Evolutionary conservation across 352 stramenopile genomes (phyloP).

Genomic region (Phytophthora palmivora): DNA sequence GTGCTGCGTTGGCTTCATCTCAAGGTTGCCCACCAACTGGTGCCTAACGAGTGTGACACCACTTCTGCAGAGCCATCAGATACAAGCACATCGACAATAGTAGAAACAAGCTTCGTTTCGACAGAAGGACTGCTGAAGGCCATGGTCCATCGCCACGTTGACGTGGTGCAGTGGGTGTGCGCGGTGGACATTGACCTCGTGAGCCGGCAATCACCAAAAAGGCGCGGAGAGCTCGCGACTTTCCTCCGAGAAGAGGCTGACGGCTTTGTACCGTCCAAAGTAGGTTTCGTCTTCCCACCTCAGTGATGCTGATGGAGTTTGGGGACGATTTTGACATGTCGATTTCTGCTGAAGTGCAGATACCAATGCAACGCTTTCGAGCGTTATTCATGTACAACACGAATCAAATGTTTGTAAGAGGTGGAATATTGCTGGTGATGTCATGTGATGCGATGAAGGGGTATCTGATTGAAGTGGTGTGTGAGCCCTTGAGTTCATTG

Average conservation of each 20-base stretch:
- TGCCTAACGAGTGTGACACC: background rate
- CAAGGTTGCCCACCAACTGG: conserved; percentile 25
- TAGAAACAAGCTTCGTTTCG: conserved; percentile 41
- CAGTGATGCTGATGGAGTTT: too few relatives aligned
- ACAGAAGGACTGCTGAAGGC: conserved; percentile 32
- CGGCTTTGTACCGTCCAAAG: conserved; percentile 35
- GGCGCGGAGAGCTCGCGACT: conserved; percentile 34
- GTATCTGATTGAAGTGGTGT: too few relatives aligned
- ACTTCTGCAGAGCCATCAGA: background rate
- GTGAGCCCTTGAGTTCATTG: background rate
- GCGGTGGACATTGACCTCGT: conserved; percentile 34
- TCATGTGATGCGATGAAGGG: too few relatives aligned
- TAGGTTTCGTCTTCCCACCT: conserved; percentile 39
- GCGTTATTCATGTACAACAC: conserved; percentile 33
- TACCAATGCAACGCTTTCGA: conserved; percentile 19
- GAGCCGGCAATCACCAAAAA: conserved; percentile 21
- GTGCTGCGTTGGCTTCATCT: conserved; percentile 43
- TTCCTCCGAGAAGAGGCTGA: conserved; percentile 40
- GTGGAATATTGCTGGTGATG: background rate
- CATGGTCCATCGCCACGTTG: conserved; percentile 42
- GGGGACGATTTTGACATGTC: conserved; percentile 10
- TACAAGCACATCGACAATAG: background rate
- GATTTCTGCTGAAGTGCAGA: conserved; percentile 29
- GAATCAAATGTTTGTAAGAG: conserved; percentile 21
- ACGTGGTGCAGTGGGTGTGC: conserved; percentile 47